Conservation (phyloP, 192 early-diverging fungal genomes). For the Umbelopsis sp. region DNA sequence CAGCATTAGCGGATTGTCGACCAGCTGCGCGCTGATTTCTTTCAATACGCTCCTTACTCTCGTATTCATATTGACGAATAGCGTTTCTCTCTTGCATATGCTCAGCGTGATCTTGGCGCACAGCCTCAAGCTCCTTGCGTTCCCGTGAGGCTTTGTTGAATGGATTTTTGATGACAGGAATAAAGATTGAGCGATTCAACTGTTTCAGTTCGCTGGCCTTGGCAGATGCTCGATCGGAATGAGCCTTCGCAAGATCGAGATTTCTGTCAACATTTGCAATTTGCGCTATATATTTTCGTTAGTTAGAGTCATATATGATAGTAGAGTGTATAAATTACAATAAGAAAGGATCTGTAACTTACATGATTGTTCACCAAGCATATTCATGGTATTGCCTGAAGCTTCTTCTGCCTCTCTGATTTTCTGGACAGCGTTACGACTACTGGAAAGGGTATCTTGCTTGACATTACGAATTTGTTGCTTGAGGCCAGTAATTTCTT, state of each 20-base stretch:
- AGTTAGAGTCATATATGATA: neutral
- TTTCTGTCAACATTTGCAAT: slow-evolving; percentile 60
- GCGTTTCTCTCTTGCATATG: slow-evolving; percentile 54
- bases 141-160: slow-evolving; percentile 65
- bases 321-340: neutral
- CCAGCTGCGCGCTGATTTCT: slow-evolving; percentile 41
- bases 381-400: slow-evolving; percentile 61
- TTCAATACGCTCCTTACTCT: slow-evolving; percentile 61
- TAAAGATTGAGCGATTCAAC: slow-evolving; percentile 77
- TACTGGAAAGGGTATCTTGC: slow-evolving; percentile 67
- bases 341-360: slow-evolving; percentile 8
- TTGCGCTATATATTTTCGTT: slow-evolving; percentile 26
- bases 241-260: slow-evolving; percentile 62
- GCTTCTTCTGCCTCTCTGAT: slow-evolving; percentile 62
- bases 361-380: slow-evolving; percentile 67
- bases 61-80: slow-evolving; percentile 55
- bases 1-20: slow-evolving; percentile 35
- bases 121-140: slow-evolving; percentile 54
- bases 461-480: slow-evolving; percentile 62
- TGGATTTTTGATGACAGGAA: slow-evolving; percentile 67
- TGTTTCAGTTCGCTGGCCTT: slow-evolving; percentile 62
- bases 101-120: slow-evolving; percentile 51
- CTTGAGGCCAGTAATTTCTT: slow-evolving; percentile 63
- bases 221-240: slow-evolving; percentile 53
- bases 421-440: slow-evolving; percentile 62